Evolutionary conservation across 2,329 filamentous ascomycete species (phyloP), one percentile per base, ranked within the genome.

Genomic region (Paecilomyces fulvus): DNA sequence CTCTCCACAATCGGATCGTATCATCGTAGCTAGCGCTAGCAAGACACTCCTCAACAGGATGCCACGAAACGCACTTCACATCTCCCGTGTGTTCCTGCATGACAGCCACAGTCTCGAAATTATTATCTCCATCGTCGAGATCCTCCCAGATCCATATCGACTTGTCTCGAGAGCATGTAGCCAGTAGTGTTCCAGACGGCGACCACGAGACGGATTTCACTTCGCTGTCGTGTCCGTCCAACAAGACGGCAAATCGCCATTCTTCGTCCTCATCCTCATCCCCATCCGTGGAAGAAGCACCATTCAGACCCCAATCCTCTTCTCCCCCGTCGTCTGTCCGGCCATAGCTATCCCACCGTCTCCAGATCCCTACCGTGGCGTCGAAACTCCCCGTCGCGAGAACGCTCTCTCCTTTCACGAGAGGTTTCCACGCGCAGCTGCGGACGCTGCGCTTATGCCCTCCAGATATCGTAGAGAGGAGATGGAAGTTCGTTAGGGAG

Each of bases 131-230:
- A 63, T 89, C 87, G 55, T 77, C 75, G 55, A 96, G 83, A 70
- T 97, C 94, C 74, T 99, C 94, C 94, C 94, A 99, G 65, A 99
- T 90, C 94, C 94, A 99, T 17, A 97, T 90, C 14, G 84, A 88
- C 77, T 97, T 97, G 71, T 99, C 94, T 52, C 94, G 83, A 54
- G 85, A 89, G 73, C 92, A 96, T 0, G 92, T 96, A 5, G 94
- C 94, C 3, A 99, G 81, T 65, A 90, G 83, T 80, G 60, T 92
- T 79, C 78, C 96, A 88, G 78, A 73, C 3, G 75, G 65, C 0
- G 73, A 74, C 73, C 76, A 78, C 20, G 88, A 83, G 11, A 95
- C 84, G 30, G 82, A 85, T 73, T 99, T 99, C 73, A 99, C 89
- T 74, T 99, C 94, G 23, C 88, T 90, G 67, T 97, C 94, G 70